Evolutionary conservation across 2,329 filamentous ascomycete species (phyloP).

Genomic region (Ceratocystis colombiana): DNA sequence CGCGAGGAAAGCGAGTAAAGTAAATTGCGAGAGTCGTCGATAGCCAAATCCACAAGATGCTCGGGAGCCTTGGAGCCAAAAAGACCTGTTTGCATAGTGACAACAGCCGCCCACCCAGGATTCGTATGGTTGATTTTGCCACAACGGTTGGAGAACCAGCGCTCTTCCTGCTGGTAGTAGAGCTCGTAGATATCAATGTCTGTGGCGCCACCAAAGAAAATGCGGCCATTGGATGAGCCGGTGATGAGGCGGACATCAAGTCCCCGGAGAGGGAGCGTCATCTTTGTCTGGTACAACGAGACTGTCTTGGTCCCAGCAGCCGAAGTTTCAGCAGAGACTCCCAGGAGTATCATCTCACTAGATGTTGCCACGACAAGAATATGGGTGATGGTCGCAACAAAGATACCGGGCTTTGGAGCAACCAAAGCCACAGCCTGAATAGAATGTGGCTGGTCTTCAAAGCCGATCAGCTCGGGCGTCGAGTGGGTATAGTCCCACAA

Average conservation of each 20-base stretch:
- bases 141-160: conserved; percentile 86
- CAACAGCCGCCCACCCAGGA: conserved; percentile 57
- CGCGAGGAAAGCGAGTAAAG: conserved; percentile 83
- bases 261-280: conserved; percentile 67
- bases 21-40: conserved; percentile 80
- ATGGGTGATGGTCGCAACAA: conserved; percentile 74
- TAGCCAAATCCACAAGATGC: conserved; percentile 63
- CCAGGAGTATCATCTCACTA: conserved; percentile 75
- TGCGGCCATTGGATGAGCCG: conserved; percentile 73
- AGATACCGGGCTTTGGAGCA: conserved; percentile 74
- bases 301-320: conserved; percentile 63
- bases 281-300: conserved; percentile 76
- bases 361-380: conserved; percentile 82
- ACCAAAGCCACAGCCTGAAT: conserved; percentile 89
- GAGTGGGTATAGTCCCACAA: conserved; percentile 94
- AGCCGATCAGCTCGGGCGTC: conserved; percentile 85
- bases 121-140: conserved; percentile 82
- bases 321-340: conserved; percentile 58
- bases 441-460: conserved; percentile 75
- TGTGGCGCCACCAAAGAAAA: conserved; percentile 76
- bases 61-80: conserved; percentile 48
- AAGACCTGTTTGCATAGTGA: conserved; percentile 43
- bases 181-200: conserved; percentile 89
- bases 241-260: conserved; percentile 68
- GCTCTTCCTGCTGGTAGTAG: conserved; percentile 92